phyloP scores from a whole-genome alignment of 768 basidiomycete genomes.

The Chalciporus piperatus region DNA sequence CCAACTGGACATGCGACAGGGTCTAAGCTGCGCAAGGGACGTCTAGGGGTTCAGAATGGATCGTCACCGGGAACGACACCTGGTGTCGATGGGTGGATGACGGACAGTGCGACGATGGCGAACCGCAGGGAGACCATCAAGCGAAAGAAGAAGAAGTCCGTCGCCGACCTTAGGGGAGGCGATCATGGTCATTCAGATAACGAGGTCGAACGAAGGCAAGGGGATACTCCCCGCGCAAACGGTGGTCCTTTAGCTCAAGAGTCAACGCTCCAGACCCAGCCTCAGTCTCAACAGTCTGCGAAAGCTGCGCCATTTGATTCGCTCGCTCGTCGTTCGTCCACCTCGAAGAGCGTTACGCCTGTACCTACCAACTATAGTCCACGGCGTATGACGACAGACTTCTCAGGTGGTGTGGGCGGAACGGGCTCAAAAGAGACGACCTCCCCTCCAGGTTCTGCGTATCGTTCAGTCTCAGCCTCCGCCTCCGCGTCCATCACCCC shows the following conservation, averaged over 20 bases:
- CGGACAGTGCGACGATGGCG: slow-evolving; percentile 1
- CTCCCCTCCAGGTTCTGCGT: not conserved
- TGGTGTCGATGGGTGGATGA: slow-evolving; percentile 1
- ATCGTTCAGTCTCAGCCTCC: slow-evolving; percentile 1
- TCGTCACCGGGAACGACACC: too few relatives aligned
- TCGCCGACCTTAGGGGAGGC: slow-evolving; percentile 25
- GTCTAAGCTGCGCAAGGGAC: slow-evolving; percentile 18
- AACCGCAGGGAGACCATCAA: slow-evolving; percentile 4
- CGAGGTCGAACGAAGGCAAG: slow-evolving; percentile 12
- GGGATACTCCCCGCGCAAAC: not conserved
- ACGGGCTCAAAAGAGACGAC: not conserved
- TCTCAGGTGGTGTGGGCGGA: not conserved
- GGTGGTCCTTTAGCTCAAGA: not conserved
- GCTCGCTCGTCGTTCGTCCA: not conserved
- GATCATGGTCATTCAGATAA: slow-evolving; percentile 30
- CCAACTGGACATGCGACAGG: not conserved
- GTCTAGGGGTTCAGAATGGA: not conserved
- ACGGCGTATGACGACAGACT: slow-evolving; percentile 5
- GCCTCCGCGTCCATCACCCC: not conserved
- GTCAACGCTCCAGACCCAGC: not conserved
- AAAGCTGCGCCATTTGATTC: too few relatives aligned
- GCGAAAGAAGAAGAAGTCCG: slow-evolving; percentile 17
- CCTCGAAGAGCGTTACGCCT: not conserved
- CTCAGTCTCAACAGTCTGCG: too few relatives aligned
- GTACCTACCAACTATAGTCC: too few relatives aligned